Evolutionary conservation across 179 eudicot species (phyloP), one percentile per base, ranked within the genome.

Genomic region (Dionaea muscipula): DNA sequence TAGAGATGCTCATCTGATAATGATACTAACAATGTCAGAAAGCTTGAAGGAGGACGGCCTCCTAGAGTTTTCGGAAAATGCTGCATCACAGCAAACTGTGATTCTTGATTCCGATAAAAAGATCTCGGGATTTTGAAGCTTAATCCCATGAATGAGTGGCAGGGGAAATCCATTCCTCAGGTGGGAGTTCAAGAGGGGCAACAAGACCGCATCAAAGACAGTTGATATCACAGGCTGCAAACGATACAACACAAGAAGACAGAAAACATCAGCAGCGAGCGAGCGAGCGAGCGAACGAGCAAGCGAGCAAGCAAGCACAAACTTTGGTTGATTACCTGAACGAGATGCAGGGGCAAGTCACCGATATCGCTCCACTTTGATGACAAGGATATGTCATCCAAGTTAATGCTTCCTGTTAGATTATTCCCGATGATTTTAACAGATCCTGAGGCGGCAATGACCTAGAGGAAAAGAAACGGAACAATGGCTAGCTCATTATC

Each of bases 291-390:
- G 22, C 7, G 22, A 18, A 44, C 7, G 48, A 44, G 21, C 5
- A 9, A n/a, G 15, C 1, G 17, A 51, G n/a, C 21, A 26, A 35
- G 40, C 48, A 57, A 45, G 28, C 31, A 26, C 47, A 0, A 16
- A 49, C 37, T 61, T 33, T 25, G 28, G 25, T 56, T 13, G 0
- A 49, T 5, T 75, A 75, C 79, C 75, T 71, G 56, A 50, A 75
- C 61, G 17, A 47, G 49, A 36, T 71, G 63, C 36, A 71, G 62
- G 20, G 61, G 63, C 28, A 71, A 44, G 45, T 71, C 63, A 27
- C 76, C 79, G 44, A 75, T 41, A 47, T 75, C 68, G 67, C 94
- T 89, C 97, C 97, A 89, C 64, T 83, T 80, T 47, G 72, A 74
- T 51, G 78, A 69, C 73, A 83, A 67, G 33, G 71, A 61, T 51